phyloP scores from a whole-genome alignment of 495 filamentous ascomycete genomes.

The Penicillium odoratum region DNA sequence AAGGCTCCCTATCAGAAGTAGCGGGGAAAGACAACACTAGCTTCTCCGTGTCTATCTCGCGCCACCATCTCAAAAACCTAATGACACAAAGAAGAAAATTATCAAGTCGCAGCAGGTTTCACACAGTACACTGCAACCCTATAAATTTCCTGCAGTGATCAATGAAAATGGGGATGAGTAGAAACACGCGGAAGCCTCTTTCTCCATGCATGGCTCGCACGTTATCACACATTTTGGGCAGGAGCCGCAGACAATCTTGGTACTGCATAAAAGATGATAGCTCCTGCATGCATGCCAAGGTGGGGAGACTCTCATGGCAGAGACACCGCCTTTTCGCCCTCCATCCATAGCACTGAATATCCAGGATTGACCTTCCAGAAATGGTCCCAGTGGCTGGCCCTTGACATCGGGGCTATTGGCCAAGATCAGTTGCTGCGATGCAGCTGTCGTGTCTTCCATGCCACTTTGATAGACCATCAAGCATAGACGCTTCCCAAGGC shows the following conservation, averaged over 20 bases:
- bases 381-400: slow-evolving; percentile 4
- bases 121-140: slow-evolving; percentile 1
- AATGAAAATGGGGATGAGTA: background rate
- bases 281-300: slow-evolving; percentile 25
- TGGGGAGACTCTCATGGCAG: slow-evolving; percentile 13
- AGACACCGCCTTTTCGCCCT: slow-evolving; percentile 32
- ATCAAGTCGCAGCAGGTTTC: background rate
- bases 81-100: slow-evolving; percentile 5
- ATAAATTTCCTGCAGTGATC: slow-evolving; percentile 1
- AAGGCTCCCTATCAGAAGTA: slow-evolving; percentile 21
- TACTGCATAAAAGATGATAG: slow-evolving; percentile 21
- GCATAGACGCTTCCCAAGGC: background rate
- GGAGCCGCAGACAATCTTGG: slow-evolving; percentile 18
- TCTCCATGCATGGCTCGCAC: slow-evolving; percentile 1
- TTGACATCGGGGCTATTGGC: slow-evolving; percentile 9
- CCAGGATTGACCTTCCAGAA: slow-evolving; percentile 3
- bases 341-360: slow-evolving; percentile 2
- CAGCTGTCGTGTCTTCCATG: slow-evolving; percentile 21
- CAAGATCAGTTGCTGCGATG: slow-evolving; percentile 17
- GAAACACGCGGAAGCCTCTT: background rate
- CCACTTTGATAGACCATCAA: slow-evolving; percentile 21
- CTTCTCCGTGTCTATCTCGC: slow-evolving; percentile 7
- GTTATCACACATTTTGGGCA: slow-evolving; percentile 8
- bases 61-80: slow-evolving; percentile 14
- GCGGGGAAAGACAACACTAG: slow-evolving; percentile 19